phyloP scores from a whole-genome alignment of 1,284 basidiomycete species.

The Albatrellus sp. region DNA sequence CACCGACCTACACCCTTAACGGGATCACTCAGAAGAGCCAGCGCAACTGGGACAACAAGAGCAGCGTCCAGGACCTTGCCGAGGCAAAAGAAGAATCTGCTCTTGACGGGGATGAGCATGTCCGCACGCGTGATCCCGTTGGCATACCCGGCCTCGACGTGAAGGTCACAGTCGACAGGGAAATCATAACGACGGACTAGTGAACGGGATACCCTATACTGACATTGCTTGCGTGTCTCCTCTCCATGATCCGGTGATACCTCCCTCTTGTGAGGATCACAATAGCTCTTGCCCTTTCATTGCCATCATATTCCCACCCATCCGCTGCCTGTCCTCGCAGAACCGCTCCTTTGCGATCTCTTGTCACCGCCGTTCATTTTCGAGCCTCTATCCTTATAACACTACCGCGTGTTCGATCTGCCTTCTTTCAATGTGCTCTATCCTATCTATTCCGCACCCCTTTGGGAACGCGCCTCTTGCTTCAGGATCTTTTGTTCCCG shows the following conservation, averaged over 20 bases:
- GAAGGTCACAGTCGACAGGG: constrained; percentile 42
- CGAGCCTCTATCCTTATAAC: too few species aligned
- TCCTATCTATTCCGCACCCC: too few species aligned
- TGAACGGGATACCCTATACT: neutral
- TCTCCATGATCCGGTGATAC: neutral
- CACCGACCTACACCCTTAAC: constrained; percentile 12
- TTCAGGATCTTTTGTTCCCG: too few species aligned
- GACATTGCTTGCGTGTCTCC: too few species aligned
- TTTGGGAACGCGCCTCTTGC: too few species aligned
- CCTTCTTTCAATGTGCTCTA: too few species aligned
- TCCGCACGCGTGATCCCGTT: constrained; percentile 10
- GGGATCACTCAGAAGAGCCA: constrained; percentile 8
- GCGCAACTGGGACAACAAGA: constrained; percentile 14
- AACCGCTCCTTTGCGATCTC: too few species aligned
- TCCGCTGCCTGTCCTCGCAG: too few species aligned
- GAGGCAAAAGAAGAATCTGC: constrained; percentile 8
- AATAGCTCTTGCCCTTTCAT: too few species aligned
- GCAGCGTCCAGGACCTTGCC: constrained; percentile 2
- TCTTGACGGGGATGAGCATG: constrained; percentile 4
- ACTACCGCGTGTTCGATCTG: too few species aligned
- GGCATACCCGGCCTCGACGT: constrained; percentile 19
- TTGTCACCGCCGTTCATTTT: too few species aligned
- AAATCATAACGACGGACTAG: constrained; percentile 19
- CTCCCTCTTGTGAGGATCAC: neutral
- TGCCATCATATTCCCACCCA: too few species aligned